A percentile compares a stretch with the other conserved stretches of the same genome.
Conservation (phyloP, 2,329 filamentous ascomycete species). For the Dothistroma pini region DNA sequence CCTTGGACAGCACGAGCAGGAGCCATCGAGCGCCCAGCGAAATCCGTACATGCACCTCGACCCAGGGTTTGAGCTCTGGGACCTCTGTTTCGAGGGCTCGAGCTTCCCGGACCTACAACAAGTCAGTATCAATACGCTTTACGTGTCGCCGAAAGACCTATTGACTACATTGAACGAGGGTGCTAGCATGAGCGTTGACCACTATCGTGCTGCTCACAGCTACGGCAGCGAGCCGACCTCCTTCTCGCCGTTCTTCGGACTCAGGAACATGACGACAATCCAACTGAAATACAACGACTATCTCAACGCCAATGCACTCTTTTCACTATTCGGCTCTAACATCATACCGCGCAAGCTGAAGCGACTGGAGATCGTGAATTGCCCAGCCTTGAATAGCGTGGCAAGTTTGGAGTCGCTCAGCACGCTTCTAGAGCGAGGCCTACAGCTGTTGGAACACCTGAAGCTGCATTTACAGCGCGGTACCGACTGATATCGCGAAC, state of each 20-base stretch:
- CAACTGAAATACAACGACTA: constrained; percentile 10
- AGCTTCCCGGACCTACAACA: constrained; percentile 17
- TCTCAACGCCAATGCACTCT: constrained; percentile 8
- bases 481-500: not conserved
- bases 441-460: constrained; percentile 18
- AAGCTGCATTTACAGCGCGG: constrained; percentile 18
- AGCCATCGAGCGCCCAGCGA: not conserved
- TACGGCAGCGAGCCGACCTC: not conserved
- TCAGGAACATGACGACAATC: constrained; percentile 20
- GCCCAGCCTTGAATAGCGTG: constrained; percentile 12
- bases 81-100: constrained; percentile 20
- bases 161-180: constrained; percentile 5
- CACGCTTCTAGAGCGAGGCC: constrained; percentile 17
- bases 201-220: not conserved
- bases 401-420: constrained; percentile 9
- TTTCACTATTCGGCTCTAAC: constrained; percentile 16
- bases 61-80: constrained; percentile 13
- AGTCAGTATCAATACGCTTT: constrained; percentile 11
- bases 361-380: constrained; percentile 22
- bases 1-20: not conserved
- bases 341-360: constrained; percentile 21
- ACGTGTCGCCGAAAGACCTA: not conserved
- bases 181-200: not conserved
- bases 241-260: constrained; percentile 18
- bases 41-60: not conserved